Evolutionary conservation across 2,329 filamentous ascomycete species (phyloP).

Genomic region (Gnomoniopsis sp.): DNA sequence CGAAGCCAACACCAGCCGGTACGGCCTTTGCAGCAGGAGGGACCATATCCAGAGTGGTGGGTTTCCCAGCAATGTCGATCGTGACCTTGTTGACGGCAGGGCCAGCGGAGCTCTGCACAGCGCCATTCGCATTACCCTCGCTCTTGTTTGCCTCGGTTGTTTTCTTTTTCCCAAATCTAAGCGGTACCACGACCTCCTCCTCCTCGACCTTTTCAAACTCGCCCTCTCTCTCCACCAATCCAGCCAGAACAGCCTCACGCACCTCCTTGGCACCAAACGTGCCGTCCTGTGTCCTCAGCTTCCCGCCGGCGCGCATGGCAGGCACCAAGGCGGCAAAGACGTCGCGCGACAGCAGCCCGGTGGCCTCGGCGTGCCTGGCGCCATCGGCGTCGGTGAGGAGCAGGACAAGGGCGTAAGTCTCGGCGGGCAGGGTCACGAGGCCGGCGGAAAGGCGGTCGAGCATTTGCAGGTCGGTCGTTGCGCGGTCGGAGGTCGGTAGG

Average conservation of each 20-base stretch:
- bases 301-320: slow-evolving; percentile 66
- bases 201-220: slow-evolving; percentile 69
- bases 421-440: slow-evolving; percentile 69
- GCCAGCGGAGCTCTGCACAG: slow-evolving; percentile 27
- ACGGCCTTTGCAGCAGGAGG: slow-evolving; percentile 41
- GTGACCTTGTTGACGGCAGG: slow-evolving; percentile 28
- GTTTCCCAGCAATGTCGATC: slow-evolving; percentile 35
- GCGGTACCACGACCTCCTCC: slow-evolving; percentile 54
- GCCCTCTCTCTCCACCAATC: slow-evolving; percentile 63
- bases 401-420: slow-evolving; percentile 80
- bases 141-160: slow-evolving; percentile 27
- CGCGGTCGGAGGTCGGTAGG: slow-evolving; percentile 69
- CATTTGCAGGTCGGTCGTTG: slow-evolving; percentile 89
- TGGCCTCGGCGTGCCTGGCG: slow-evolving; percentile 57
- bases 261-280: slow-evolving; percentile 51
- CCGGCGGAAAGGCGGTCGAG: slow-evolving; percentile 86
- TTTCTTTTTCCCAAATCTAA: slow-evolving; percentile 66
- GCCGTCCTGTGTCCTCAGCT: slow-evolving; percentile 67
- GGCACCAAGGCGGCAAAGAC: slow-evolving; percentile 68
- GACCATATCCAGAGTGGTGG: slow-evolving; percentile 29
- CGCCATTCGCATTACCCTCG: slow-evolving; percentile 2
- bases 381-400: slow-evolving; percentile 77
- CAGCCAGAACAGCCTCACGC: slow-evolving; percentile 81
- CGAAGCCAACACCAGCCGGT: slow-evolving; percentile 58
- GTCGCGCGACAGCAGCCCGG: slow-evolving; percentile 59